Base-by-base conservation (phyloP, 495 filamentous ascomycete species). In the Trichoderma asperelloides region DNA sequence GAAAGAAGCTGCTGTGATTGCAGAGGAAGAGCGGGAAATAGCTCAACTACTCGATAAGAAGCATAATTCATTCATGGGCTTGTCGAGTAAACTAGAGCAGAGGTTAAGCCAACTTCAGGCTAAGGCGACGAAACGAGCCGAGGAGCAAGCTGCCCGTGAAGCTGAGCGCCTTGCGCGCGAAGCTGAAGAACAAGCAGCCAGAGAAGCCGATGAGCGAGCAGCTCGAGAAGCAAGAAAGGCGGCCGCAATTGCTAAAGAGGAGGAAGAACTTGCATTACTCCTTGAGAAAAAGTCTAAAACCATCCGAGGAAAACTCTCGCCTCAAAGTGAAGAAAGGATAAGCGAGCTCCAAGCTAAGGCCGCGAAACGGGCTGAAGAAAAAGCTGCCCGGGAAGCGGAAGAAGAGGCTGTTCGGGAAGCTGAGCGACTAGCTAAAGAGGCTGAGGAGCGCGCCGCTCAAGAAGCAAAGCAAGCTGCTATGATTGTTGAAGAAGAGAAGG, bases 101-200 rank as follows among this genome's bases (percentile, higher is more conserved):
- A 74, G 77, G 62, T 70, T 78, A 33, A 75, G 78, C 30, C 70
- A 74, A 7, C 73, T 82, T 9, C 75, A 69, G 15, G 73, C 72
- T 18, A 78, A 72, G 47, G 67, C 74, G 18, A 67, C 68, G 37
- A 71, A 69, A 62, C 71, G 75, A 12, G 71, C 70, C 40, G 74
- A 71, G 41, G 70, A 73, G 63, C 43, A 73, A 65, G 70, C 63
- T 3, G 70, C 43, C 11, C 66, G 62, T 0, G 72, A 74, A 60
- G 55, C 55, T 18, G 55, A 60, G n/a, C 43, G n/a, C 4, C 15
- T n/a, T 47, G 43, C 43, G 13, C 43, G 43, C 13, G 43, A 47
- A 47, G 15, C n/a, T 16, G 43, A 47, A 47, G 43, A 47, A 30
- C 23, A 60, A 33, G 64, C 64, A 49, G 64, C 64, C 39, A 45